Conservation (phyloP, 1,284 basidiomycete species). For the Fomitopsis pinicola region DNA sequence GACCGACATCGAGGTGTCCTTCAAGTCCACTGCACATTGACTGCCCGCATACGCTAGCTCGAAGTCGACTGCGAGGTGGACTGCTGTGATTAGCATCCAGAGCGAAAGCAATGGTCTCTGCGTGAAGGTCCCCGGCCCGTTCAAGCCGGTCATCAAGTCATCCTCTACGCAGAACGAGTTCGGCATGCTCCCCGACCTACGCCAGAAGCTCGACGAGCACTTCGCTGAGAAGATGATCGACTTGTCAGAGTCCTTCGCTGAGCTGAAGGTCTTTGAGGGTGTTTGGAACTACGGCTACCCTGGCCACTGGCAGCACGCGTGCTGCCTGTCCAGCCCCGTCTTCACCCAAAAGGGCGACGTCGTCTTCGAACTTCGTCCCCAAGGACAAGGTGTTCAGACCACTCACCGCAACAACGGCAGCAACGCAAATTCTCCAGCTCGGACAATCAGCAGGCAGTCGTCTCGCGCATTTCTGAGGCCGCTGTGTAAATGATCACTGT, state of each 20-base stretch:
- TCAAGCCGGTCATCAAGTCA: conserved; percentile 10
- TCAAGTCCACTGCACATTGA: conserved; percentile 10
- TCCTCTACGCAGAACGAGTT: conserved; percentile 1
- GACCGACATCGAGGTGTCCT: conserved; percentile 21
- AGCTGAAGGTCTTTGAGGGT: conserved; percentile 27
- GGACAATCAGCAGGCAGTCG: not conserved
- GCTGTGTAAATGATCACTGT: not conserved
- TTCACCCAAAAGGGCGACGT: conserved; percentile 29
- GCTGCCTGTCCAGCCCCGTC: conserved; percentile 26
- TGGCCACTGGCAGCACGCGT: conserved; percentile 20
- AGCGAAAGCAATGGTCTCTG: conserved; percentile 16
- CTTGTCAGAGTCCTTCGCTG: conserved; percentile 17
- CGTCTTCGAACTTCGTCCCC: conserved; percentile 27
- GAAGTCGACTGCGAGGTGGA: conserved; percentile 19
- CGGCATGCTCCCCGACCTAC: conserved; percentile 11
- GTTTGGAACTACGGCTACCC: conserved; percentile 27
- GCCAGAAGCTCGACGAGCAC: conserved; percentile 16
- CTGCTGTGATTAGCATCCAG: conserved; percentile 14
- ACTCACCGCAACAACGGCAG: not conserved
- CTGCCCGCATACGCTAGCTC: conserved; percentile 9
- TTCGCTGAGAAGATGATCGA: conserved; percentile 20
- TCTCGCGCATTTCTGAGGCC: not conserved
- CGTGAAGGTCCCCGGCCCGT: conserved; percentile 14
- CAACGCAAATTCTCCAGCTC: not conserved
- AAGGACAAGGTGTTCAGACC: not conserved